Evolutionary conservation across 176 grass and related monocot genomes (phyloP).

Genomic region (Themeda triandra): DNA sequence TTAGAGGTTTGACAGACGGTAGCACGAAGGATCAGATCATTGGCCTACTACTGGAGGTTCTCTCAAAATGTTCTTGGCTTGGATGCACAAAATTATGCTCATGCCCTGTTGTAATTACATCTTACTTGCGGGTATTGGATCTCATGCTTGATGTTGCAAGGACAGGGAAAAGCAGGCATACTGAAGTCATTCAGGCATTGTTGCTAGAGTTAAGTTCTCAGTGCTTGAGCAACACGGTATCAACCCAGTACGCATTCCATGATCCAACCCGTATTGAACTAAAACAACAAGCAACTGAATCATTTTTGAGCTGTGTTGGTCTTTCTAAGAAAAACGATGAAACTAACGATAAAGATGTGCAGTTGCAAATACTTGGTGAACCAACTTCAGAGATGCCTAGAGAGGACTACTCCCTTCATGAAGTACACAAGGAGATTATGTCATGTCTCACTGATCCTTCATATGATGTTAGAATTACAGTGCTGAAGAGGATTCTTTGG

Average conservation of each 20-base stretch:
- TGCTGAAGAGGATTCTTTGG: constrained; percentile 75
- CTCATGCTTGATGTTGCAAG: constrained; percentile 75
- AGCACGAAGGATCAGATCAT: constrained; percentile 77
- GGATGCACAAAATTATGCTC: constrained; percentile 49
- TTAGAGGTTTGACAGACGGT: constrained; percentile 49
- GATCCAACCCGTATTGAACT: constrained; percentile 86
- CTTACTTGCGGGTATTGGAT: constrained; percentile 71
- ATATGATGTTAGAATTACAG: constrained; percentile 89
- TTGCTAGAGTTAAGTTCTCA: constrained; percentile 58
- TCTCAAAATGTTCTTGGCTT: constrained; percentile 82
- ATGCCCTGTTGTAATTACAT: constrained; percentile 73
- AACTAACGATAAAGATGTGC: constrained; percentile 46
- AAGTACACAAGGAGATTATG: constrained; percentile 69
- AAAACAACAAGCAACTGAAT: constrained; percentile 68
- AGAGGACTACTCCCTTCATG: constrained; percentile 28
- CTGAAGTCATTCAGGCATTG: constrained; percentile 45
- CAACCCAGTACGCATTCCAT: constrained; percentile 43
- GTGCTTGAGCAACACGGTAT: constrained; percentile 50
- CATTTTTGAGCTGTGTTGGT: constrained; percentile 78
- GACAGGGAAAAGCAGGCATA: constrained; percentile 46
- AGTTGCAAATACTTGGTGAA: constrained; percentile 45
- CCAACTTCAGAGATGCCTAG: constrained; percentile 29
- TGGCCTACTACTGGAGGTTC: constrained; percentile 56
- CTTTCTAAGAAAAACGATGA: constrained; percentile 50
- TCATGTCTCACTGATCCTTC: constrained; percentile 70